Conservation (phyloP, 768 basidiomycete genomes). For the Boletus patriciae region DNA sequence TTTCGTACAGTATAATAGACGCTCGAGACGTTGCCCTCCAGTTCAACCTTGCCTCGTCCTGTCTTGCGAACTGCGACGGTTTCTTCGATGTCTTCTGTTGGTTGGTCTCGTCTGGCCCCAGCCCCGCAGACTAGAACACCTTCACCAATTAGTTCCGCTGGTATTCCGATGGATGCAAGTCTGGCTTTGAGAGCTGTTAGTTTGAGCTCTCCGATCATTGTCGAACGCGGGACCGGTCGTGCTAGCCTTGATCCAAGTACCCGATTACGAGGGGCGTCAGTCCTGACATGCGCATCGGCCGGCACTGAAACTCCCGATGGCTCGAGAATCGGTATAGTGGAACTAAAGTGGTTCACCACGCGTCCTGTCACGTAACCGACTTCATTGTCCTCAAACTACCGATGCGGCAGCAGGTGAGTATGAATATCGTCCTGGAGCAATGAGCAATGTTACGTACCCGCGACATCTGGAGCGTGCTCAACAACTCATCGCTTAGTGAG, state of each 20-base stretch:
- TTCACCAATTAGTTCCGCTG: constrained; percentile 95
- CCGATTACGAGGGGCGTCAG: constrained; percentile 35
- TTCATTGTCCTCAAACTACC: constrained; percentile 95
- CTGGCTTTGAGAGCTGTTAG: constrained; percentile 85
- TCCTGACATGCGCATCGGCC: constrained; percentile 22
- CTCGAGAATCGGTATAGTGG: constrained; percentile 87
- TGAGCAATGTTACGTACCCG: constrained; percentile 53
- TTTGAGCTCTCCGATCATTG: constrained; percentile 97
- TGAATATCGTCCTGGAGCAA: neutral
- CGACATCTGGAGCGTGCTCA: constrained; percentile 80
- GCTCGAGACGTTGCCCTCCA: constrained; percentile 87
- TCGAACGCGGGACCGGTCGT: constrained; percentile 75
- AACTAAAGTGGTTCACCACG: constrained; percentile 81
- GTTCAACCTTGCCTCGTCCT: constrained; percentile 77
- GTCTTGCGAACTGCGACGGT: constrained; percentile 89
- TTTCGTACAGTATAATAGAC: constrained; percentile 87
- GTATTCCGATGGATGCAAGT: constrained; percentile 70
- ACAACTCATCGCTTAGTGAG: constrained; percentile 85
- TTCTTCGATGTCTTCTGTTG: constrained; percentile 52
- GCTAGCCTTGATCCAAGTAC: constrained; percentile 66
- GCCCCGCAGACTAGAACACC: constrained; percentile 89
- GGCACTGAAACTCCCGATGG: constrained; percentile 44
- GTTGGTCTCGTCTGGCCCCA: constrained; percentile 45
- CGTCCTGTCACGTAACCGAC: constrained; percentile 90
- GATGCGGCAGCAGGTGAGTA: constrained; percentile 1